Evolutionary conservation across 176 grass and related monocot genomes (phyloP).

Genomic region (Echinochloa phyllopogon): DNA sequence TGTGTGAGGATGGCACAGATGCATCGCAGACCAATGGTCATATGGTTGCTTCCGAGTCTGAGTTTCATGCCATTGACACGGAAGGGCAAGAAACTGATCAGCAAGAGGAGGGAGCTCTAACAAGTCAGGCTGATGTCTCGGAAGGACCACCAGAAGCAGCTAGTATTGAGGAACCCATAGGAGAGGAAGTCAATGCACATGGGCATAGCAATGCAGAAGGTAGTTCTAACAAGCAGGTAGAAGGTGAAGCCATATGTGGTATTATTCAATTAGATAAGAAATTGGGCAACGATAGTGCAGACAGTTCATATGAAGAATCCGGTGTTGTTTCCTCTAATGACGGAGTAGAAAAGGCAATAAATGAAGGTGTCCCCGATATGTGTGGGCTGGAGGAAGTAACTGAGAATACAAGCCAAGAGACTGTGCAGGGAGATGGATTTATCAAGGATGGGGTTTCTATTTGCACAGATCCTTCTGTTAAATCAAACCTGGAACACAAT

Average conservation of each 20-base stretch:
- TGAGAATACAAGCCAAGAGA: constrained; percentile 26
- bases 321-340: constrained; percentile 24
- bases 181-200: constrained; percentile 25
- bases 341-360: constrained; percentile 23
- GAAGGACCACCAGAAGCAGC: constrained; percentile 1
- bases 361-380: constrained; percentile 14
- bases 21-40: constrained; percentile 19
- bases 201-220: neutral
- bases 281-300: neutral
- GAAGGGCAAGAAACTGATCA: constrained; percentile 23
- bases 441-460: constrained; percentile 26
- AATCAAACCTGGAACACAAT: neutral
- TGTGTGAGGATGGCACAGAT: neutral
- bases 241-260: neutral
- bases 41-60: constrained; percentile 4
- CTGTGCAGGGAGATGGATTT: constrained; percentile 19
- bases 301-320: constrained; percentile 13
- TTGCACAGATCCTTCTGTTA: constrained; percentile 26
- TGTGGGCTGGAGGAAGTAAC: neutral
- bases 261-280: constrained; percentile 19
- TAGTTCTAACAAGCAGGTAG: neutral
- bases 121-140: neutral
- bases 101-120: neutral
- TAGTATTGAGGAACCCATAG: constrained; percentile 15
- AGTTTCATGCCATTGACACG: neutral